phyloP scores from a whole-genome alignment of 1,139 yeast genomes.

The Yamadazyma trypodendri region DNA sequence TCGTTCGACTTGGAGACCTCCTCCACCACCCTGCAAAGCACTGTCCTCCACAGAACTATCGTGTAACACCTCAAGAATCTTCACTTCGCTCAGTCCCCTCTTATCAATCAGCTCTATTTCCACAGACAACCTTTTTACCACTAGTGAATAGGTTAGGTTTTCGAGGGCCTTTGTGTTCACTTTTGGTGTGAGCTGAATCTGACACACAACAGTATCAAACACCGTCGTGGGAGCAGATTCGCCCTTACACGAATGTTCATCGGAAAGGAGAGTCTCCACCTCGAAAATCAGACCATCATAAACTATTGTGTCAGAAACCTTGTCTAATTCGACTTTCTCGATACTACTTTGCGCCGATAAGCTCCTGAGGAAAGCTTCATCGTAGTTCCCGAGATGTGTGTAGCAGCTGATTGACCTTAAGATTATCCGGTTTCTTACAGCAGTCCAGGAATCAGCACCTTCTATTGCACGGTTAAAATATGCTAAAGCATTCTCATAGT shows the following conservation, averaged over 20 bases:
- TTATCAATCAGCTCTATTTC: background rate
- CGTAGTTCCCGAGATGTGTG: conserved; percentile 4
- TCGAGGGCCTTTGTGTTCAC: background rate
- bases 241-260: conserved; percentile 11
- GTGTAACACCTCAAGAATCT: background rate
- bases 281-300: conserved; percentile 8
- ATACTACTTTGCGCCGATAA: background rate
- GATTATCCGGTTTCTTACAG: conserved; percentile 4
- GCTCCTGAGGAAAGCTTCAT: conserved; percentile 1
- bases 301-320: conserved; percentile 1
- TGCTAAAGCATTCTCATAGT: conserved; percentile 34
- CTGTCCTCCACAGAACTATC: background rate
- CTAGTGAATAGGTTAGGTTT: background rate
- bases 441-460: conserved; percentile 6
- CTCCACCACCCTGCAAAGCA: background rate
- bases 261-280: conserved; percentile 8
- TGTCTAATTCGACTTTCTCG: background rate
- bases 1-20: background rate
- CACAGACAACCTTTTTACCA: background rate
- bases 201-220: conserved; percentile 13
- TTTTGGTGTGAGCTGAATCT: conserved; percentile 9
- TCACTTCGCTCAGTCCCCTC: background rate
- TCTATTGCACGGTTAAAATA: conserved; percentile 24
- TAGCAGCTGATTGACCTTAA: conserved; percentile 9
- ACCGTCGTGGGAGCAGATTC: conserved; percentile 3